Evolutionary conservation across 306 rosid species (phyloP), one percentile per base, ranked within the genome.

Genomic region (Adenanthera pavonina): DNA sequence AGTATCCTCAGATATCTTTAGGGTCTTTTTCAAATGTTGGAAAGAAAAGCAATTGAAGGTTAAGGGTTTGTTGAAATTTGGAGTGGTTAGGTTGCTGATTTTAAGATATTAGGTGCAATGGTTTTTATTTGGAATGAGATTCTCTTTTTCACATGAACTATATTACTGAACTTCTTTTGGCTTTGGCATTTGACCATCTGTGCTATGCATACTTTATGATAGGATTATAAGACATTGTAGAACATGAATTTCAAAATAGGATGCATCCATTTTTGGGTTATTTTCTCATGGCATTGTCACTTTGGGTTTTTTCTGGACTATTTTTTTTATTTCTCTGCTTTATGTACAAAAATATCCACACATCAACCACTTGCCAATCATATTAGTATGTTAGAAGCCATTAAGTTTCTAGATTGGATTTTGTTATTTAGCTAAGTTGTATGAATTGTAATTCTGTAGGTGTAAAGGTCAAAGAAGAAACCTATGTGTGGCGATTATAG

Each of bases 391-490:
- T 33, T 65, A 15, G 65, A 19, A 16, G 64, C 44, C 56, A 8
- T 33, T 46, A 48, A 8, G 1, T 13, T 43, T 33, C 64, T 25
- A 59, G 30, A 15, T 14, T 16, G 17, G 10, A n/a, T 67, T 8
- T 34, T 46, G 41, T 41, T 19, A 47, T 76, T 69, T 53, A 73
- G 76, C 80, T 82, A 54, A 44, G 10, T 51, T 25, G 36, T 5
- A n/a, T 77, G 33, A 12, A 56, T 69, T 43, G 78, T 78, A 53
- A 19, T 78, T 69, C 53, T 8, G 30, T 90, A 86, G 90, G 82
- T 73, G 78, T 64, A 60, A 77, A 33, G 20, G 62, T 51, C 54
- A 13, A 12, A 5, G 52, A 76, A 86, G 81, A 84, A 54, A 68
- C 74, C 30, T 70, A 44, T 73, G 79, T 11, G 25, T 6, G 56